Base-by-base conservation (phyloP, 2,329 filamentous ascomycete species). In the Cadophora malorum region DNA sequence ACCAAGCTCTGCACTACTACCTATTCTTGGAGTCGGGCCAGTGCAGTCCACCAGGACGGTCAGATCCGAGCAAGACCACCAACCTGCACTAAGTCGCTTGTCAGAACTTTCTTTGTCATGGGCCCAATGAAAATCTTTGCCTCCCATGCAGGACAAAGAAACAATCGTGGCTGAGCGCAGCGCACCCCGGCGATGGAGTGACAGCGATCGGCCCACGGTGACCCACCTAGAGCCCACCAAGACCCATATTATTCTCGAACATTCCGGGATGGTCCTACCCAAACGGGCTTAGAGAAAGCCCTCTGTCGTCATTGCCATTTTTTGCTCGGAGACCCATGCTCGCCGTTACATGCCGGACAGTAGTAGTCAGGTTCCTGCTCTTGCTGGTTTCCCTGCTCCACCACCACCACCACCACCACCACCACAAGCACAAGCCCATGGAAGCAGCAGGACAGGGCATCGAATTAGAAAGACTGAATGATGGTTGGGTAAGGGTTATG, bases 121-220 rank as follows among this genome's bases (percentile, higher is more conserved):
- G 56, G 12, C 21, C 56, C 56, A 59, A 59, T 59, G 56, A 59
- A 41, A 59, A 45, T 58, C 56, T 59, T 59, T 59, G 25, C 23
- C 14, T 28, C 12, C 21, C 56, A 59, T 59, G 56, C 56, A 41
- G 56, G 56, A 45, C 33, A 41, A 19, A 41, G 14, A 25, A 28
- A 19, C 3, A 25, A 59, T 59, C 35, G 35, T 59, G 56, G 56
- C 56, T 45, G 56, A 59, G 56, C 19, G 19, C 52, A 55, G 31
- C 33, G 2, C 55, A 45, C 7, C 35, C 35, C 56, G 33, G 56
- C 33, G 35, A 41, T 41, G n/a, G n/a, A 59, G 12, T 23, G 56
- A 59, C 45, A 23, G 35, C 5, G n/a, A 38, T 59, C 56, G 56
- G 56, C 56, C 56, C 56, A 41, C n/a, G 56, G 35, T n/a, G 35